Percentiles rank a stretch among this genome's conserved stretches.
phyloP scores from a whole-genome alignment of 495 filamentous ascomycete genomes.

The Penicillium cataractarum region DNA sequence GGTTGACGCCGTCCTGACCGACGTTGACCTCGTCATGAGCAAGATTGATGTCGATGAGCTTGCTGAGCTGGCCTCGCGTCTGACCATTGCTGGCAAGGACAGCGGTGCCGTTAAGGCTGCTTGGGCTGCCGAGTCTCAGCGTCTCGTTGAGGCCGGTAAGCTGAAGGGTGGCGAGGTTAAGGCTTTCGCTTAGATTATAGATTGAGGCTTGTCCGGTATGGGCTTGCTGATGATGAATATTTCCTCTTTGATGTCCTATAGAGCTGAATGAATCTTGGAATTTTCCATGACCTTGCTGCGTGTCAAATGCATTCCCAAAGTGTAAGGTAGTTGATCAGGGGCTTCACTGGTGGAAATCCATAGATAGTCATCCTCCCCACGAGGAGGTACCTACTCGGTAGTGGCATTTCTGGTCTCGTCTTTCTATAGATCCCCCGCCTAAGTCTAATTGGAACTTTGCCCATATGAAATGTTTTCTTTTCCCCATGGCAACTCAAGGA shows the following conservation, averaged over 20 bases:
- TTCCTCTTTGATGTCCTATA: conserved; percentile 10
- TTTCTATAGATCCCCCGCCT: too few relatives aligned
- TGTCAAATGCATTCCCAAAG: too few relatives aligned
- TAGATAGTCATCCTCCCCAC: too few relatives aligned
- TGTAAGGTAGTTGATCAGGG: too few relatives aligned
- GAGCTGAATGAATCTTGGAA: conserved; percentile 14
- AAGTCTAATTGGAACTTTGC: too few relatives aligned
- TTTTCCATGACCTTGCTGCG: not conserved
- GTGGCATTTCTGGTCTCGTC: too few relatives aligned
- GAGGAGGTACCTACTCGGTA: too few relatives aligned
- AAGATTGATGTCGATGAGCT: conserved; percentile 92
- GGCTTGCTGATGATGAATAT: conserved; percentile 5
- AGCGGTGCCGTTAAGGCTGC: conserved; percentile 65
- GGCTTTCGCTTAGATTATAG: conserved; percentile 48
- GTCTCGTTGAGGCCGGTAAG: conserved; percentile 77
- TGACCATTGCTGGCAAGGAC: conserved; percentile 61
- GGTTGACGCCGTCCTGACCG: conserved; percentile 80
- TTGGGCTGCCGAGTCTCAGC: conserved; percentile 70
- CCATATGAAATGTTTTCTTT: too few relatives aligned
- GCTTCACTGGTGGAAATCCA: too few relatives aligned
- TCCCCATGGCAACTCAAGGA: too few relatives aligned
- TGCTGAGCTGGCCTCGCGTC: conserved; percentile 73
- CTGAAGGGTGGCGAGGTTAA: conserved; percentile 75
- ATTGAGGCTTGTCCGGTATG: not conserved
- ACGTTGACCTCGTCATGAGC: conserved; percentile 84